Base-by-base conservation (phyloP, 768 basidiomycete species). In the Auricularia auricula-judae region DNA sequence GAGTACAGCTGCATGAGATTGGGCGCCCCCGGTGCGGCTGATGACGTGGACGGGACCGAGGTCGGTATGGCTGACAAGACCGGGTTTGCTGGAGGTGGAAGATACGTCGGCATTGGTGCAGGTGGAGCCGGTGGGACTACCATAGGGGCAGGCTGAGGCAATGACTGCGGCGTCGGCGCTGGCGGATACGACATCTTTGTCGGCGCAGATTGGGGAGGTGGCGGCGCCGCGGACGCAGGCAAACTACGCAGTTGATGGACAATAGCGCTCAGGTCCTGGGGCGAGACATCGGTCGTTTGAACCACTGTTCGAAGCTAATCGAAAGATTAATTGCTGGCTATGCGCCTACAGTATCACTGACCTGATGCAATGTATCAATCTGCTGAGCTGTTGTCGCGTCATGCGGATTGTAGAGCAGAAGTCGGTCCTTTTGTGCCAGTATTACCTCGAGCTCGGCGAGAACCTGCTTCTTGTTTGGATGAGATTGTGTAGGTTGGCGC, bases 391-490 rank as follows among this genome's bases (percentile, higher is more conserved):
- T 79, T 10, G 78, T 73, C 16, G 77, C 70, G 70, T 98, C 93
- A 71, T 86, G 88, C 0, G 87, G 89, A 67, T 91, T 91, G 1
- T 77, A 67, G 69, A 89, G 88, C 2, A 90, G 68, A 11, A 80
- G 78, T 5, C 89, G 85, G 70, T 93, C 87, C 72, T 93, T 92
- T 71, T 90, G 86, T 59, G 86, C 82, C 36, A 95, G 79, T 7
- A 88, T 87, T 56, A 88, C 90, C 67, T 94, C 88, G 3, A 94
- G 78, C 73, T 93, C 91, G 61, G 85, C 85, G 4, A 93, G 79
- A 3, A 96, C 93, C 74, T 92, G 90, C 1, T 84, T 78, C 72
- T 87, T 87, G 7, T 87, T 85, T 33, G 29, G 16, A 7, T 59
- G 56, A 29, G 14, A 23, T n/a, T 10, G 42, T 0, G 61, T 34